Percentiles rank a stretch among this genome's conserved stretches.
phyloP scores from a whole-genome alignment of 345 rosid genomes.

The Iberis pinnata region DNA sequence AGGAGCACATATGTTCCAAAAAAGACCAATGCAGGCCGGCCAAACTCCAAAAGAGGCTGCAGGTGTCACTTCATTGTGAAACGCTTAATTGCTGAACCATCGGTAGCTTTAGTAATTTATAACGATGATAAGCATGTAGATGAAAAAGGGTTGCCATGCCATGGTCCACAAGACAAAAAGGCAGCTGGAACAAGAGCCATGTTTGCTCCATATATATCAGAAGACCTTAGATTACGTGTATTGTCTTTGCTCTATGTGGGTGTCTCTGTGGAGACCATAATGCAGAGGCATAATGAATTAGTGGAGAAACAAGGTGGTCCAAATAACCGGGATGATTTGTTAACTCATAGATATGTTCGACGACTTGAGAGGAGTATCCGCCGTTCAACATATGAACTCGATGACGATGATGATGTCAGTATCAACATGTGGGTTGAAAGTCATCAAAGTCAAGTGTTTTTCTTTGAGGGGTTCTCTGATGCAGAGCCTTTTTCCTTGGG shows the following conservation, averaged over 20 bases:
- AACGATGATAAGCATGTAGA: slow-evolving; percentile 87
- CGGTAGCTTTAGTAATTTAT: slow-evolving; percentile 77
- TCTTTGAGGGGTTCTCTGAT: slow-evolving; percentile 64
- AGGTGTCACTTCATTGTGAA: slow-evolving; percentile 95
- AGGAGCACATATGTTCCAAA: slow-evolving; percentile 68
- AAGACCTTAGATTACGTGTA: slow-evolving; percentile 89
- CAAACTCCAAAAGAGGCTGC: slow-evolving; percentile 91
- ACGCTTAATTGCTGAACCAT: slow-evolving; percentile 82
- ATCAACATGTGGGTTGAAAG: slow-evolving; percentile 78
- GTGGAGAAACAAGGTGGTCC: slow-evolving; percentile 95
- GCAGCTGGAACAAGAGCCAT: slow-evolving; percentile 92
- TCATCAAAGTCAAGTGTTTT: slow-evolving; percentile 71
- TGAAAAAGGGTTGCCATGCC: slow-evolving; percentile 84
- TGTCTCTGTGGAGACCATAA: slow-evolving; percentile 89
- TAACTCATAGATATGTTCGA: slow-evolving; percentile 86
- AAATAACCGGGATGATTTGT: slow-evolving; percentile 72
- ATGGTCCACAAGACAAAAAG: slow-evolving; percentile 90
- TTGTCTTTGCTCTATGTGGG: slow-evolving; percentile 80
- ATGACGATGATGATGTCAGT: slow-evolving; percentile 73
- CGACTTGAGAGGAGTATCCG: slow-evolving; percentile 90
- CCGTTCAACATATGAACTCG: slow-evolving; percentile 70
- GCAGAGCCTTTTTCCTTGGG: slow-evolving; percentile 75
- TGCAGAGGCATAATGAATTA: slow-evolving; percentile 89
- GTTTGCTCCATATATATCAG: slow-evolving; percentile 98
- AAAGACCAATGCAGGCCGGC: slow-evolving; percentile 90